phyloP scores from a whole-genome alignment of 495 filamentous ascomycete genomes.

The Annulohypoxylon stygium region DNA sequence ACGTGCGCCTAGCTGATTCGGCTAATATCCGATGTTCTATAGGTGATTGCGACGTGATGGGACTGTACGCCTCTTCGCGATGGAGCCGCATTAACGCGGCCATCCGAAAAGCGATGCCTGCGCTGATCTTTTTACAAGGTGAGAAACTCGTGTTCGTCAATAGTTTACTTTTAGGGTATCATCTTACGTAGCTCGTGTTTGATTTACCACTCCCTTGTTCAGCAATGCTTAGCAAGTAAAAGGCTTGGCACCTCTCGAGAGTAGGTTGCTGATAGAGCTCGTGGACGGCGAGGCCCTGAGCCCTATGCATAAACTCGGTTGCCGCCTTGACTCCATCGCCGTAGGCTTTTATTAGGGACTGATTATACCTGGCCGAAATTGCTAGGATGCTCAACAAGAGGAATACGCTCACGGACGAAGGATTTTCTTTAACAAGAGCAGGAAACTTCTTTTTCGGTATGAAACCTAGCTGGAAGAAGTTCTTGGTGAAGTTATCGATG shows the following conservation, averaged over 20 bases:
- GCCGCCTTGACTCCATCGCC: constrained; percentile 60
- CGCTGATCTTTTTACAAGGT: constrained; percentile 58
- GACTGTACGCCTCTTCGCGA: constrained; percentile 63
- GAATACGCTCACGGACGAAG: constrained; percentile 60
- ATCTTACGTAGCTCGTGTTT: constrained; percentile 61
- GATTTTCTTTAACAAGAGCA: constrained; percentile 55
- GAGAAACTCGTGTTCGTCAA: constrained; percentile 32
- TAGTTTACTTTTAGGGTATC: background rate
- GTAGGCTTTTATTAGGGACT: constrained; percentile 58
- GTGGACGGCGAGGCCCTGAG: constrained; percentile 57
- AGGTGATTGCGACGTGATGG: constrained; percentile 55
- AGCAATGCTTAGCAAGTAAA: constrained; percentile 65
- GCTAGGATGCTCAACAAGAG: constrained; percentile 62
- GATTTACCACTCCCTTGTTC: constrained; percentile 64
- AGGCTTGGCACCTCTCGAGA: constrained; percentile 65
- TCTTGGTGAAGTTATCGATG: constrained; percentile 59
- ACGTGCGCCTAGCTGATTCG: constrained; percentile 62
- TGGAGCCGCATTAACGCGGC: constrained; percentile 65
- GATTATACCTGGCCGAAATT: constrained; percentile 63
- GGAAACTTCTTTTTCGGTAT: constrained; percentile 65
- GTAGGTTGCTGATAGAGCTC: constrained; percentile 64
- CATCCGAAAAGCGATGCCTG: constrained; percentile 66
- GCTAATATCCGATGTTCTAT: constrained; percentile 53
- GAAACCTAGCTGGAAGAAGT: constrained; percentile 66
- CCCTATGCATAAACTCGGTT: constrained; percentile 63